Evolutionary conservation across 2,329 filamentous ascomycete species (phyloP), one percentile per base, ranked within the genome.

Genomic region (Fonsecaea erecta): DNA sequence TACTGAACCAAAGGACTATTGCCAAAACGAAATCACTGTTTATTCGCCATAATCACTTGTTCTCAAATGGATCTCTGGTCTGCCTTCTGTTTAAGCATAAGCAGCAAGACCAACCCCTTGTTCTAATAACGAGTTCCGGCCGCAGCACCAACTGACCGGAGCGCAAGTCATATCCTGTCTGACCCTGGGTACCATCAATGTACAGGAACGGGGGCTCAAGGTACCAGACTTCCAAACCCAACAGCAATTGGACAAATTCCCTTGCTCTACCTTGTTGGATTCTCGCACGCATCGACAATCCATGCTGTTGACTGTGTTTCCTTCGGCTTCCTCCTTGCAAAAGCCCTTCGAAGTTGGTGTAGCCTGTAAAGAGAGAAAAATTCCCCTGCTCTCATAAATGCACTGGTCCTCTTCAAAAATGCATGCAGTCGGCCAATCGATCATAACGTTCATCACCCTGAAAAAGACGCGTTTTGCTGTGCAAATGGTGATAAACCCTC

Each of bases 401-500:
- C 52, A 55, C 59, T 48, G 54, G 32, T 68, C 37, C 59, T 60
- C 57, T 52, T 56, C 40, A 58, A 59, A 63, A 62, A 30, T 60
- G 63, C 56, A 66, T 66, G 57, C 53, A 48, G 52, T 64, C 65
- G 65, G 61, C 60, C 54, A 54, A 59, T 66, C 48, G 48, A 43
- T 65, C 66, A 57, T 68, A 67, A 69, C 53, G 40, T 67, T 69
- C 67, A 60, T 69, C 64, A 60, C 67, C 43, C 65, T 24, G 40
- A 53, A 59, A 63, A 24, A 24, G 34, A 61, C 52, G 48, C n/a
- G 26, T 46, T 28, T 43, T 56, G 62, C 61, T 37, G 37, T 30
- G 65, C 56, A 62, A 51, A 53, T 62, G 55, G 51, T 54, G 52
- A 43, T 40, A 54, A 46, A 46, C 34, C 59, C 61, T 43, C 35